Evolutionary conservation across 2,329 filamentous ascomycete species (phyloP), one percentile per base, ranked within the genome.

Genomic region (Capronia americana): DNA sequence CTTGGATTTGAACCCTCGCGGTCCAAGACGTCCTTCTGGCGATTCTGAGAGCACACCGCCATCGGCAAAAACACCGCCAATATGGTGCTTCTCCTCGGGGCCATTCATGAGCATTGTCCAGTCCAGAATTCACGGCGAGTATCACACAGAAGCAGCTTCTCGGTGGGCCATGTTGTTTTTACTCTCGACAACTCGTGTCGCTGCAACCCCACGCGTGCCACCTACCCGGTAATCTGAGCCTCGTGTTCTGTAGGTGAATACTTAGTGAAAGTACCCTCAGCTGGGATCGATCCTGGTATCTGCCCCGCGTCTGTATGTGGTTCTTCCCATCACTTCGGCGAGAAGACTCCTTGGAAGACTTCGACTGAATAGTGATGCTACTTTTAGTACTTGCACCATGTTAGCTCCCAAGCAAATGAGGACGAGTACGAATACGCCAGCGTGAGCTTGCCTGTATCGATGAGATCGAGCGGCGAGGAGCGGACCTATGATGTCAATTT

Each of bases 361-460:
- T 26, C 20, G 24, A 28, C 10, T 1, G 10, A 26, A 17, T 26
- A 2, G 17, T 26, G 23, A 24, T 51, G 8, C 48, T 51, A 51
- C 48, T 51, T 51, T 51, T 51, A 51, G 48, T 26, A 51, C 20
- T 14, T 28, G 17, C 20, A 26, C 14, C 4, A 26, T 51, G 48
- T 17, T 51, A 23, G 48, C 24, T 34, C 28, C 14, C 14, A 34
- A 26, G 28, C 10, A 34, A 14, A 24, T 32, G 28, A 34, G 28
- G 14, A 32, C 51, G 51, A 55, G 28, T 32, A 55, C 53, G 53
- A 55, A 55, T 55, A 55, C 53, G 53, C 26, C 53, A 28, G 53
- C 23, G 10, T 44, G 38, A 51, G 3, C 24, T 23, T 4, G 20
- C 26, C 23, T 23, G 12, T 51, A 28, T 28, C 23, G 48, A 51